Evolutionary conservation across 164 flowering plant genomes (phyloP).

Genomic region (Macadamia integrifolia): DNA sequence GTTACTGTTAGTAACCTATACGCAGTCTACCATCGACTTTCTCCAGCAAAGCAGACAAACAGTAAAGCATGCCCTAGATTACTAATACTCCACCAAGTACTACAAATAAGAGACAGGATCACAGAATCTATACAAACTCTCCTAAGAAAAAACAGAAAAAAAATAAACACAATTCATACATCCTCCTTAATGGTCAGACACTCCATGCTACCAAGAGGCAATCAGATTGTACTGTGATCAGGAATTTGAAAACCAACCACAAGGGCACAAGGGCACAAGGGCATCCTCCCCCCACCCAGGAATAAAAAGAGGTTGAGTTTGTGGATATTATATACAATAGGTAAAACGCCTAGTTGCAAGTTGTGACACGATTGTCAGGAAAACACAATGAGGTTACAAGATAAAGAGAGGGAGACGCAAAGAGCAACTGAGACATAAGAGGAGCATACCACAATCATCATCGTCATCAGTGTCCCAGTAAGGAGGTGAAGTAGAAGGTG

Average conservation of each 20-base stretch:
- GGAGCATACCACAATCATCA: conserved; percentile 41
- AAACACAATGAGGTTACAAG: no score
- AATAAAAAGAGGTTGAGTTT: no score
- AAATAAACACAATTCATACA: no score
- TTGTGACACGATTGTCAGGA: no score
- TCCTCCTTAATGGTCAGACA: background rate
- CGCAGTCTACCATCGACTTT: background rate
- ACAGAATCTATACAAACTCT: background rate
- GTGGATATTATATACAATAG: no score
- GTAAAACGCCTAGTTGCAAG: background rate
- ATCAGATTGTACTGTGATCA: no score
- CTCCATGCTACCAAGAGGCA: no score
- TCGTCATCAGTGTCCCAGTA: conserved; percentile 67
- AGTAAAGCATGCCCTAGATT: background rate
- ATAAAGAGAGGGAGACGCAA: background rate
- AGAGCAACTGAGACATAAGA: background rate
- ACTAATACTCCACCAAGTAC: background rate
- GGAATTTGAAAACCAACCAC: no score
- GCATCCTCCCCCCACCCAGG: no score
- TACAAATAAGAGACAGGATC: background rate
- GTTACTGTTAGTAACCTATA: no score
- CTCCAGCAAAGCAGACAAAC: background rate
- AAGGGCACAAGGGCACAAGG: no score
- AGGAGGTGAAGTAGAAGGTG: conserved; percentile 55
- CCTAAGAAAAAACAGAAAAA: background rate